These are phyloP conservation scores for Yamagishiella unicocca DNA, from an alignment of 139 green algal species.

Conservation along the genomic window DNA sequence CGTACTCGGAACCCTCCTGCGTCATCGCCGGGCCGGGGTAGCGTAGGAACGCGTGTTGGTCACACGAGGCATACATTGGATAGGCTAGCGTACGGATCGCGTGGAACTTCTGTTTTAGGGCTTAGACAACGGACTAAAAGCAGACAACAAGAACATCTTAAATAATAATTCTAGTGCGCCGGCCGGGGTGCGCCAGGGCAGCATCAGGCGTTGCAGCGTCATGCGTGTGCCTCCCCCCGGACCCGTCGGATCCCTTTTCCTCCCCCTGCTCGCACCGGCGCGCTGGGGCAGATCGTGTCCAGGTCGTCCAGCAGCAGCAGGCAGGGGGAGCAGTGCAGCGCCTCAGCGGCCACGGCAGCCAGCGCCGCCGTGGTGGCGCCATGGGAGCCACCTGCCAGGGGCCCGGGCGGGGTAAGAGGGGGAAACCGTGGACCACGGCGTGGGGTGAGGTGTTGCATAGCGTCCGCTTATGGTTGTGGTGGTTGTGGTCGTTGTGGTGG, in stretches of 20 bases:
- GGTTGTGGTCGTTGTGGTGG: no score
- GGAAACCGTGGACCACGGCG: neutral
- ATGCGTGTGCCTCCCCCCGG: no score
- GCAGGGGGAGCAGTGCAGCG: slow-evolving; percentile 68
- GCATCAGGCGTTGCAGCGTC: no score
- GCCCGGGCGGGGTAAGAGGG: neutral
- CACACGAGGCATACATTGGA: no score
- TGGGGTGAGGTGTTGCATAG: neutral
- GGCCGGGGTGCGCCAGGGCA: no score
- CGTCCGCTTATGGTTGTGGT: neutral
- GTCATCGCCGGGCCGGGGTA: no score
- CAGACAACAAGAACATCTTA: no score
- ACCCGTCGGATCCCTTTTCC: no score
- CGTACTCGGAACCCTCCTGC: slow-evolving; percentile 39
- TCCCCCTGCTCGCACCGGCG: neutral
- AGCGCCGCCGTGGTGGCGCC: slow-evolving; percentile 43
- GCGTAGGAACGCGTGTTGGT: no score
- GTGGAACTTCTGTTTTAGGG: no score
- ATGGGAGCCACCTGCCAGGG: slow-evolving; percentile 15
- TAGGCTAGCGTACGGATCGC: neutral
- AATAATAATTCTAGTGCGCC: no score
- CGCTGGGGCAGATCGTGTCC: slow-evolving; percentile 73
- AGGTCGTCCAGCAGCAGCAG: slow-evolving; percentile 90
- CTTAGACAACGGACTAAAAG: no score
- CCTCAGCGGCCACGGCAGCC: slow-evolving; percentile 56